Base-by-base conservation (phyloP, 2,329 filamentous ascomycete genomes). In the Nemania abortiva region DNA sequence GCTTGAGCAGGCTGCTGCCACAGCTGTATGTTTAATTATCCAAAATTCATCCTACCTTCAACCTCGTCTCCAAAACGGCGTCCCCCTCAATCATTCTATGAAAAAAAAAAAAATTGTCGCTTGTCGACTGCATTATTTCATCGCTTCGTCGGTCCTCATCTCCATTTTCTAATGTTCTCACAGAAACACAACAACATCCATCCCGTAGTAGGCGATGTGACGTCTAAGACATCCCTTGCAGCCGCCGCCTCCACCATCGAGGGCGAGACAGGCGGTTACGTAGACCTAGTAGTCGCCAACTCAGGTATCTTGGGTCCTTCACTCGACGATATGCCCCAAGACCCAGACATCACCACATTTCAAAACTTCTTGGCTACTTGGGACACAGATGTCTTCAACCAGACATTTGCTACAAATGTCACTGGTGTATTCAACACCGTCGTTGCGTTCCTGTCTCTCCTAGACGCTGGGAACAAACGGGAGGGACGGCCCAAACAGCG, bases 401-500 rank as follows among this genome's bases (percentile, higher is more conserved):
- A 84, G 47, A 87, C 86, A 0, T 89, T 85, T 78, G 84, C 84
- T 29, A 88, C 88, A 13, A 90, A 91, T 70, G 85, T 88, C 37
- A 85, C 87, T 0, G 84, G 86, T 45, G 83, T 90, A 0, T 91
- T 89, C 81, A 90, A 90, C 79, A 88, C 85, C 61, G 88, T 87
- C 1, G 85, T 89, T 0, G 88, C 88, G 0, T 89, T 91, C 71
- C 79, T 92, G 2, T 87, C 88, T 0, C 81, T 91, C 0, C 82
- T 91, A 0, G 84, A 89, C 39, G 75, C 73, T 9, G 88, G 87
- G 0, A 87, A 89, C 6, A 63, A 64, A 53, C 55, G 88, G 67
- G 79, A 81, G 13, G 81, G 86, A n/a, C 85, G 83, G 45, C 81
- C 85, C 6, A 81, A 80, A 22, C 80, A 82, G 72, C 77, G 76